Base-by-base conservation (phyloP, 371 early-diverging fungal genomes). In the Rhizopus sp. region DNA sequence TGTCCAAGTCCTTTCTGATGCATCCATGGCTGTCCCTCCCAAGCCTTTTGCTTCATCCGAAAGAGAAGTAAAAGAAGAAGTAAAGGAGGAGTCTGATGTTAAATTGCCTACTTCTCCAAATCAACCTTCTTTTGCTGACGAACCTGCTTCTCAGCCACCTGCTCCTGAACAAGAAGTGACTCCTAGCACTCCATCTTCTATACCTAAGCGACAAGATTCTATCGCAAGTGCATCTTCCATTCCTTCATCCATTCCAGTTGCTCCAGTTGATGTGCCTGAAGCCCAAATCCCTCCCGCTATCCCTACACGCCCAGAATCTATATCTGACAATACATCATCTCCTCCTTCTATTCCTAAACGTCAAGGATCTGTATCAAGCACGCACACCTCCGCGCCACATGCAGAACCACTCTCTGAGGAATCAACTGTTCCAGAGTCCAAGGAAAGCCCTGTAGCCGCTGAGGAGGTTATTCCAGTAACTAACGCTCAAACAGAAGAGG, bases 41-140 rank as follows among this genome's bases (percentile, higher is more conserved):
- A 58, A 40, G 16, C 32, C 59, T 30, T 13, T 35, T 10, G 17
- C 29, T 32, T 2, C 45, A 7, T 34, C 29, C 29, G 9, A 30
- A 33, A 41, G 15, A n/a, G 55, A 59, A 31, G 7, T n/a, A 33
- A 44, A 53, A 39, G 53, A 50, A 31, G 56, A 53, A 40, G 63
- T 47, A 48, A 39, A 60, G 40, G 47, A 37, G 31, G 50, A 60
- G n/a, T 40, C 39, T 39, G 53, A 53, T 17, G 60, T 47, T n/a
- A 53, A 53, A 53, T 47, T 31, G 34, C 50, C 57, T 33, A 17
- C 31, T 17, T 23, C 23, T 23, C 23, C 23, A 23, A 23, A 23
- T 2, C 23, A 23, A 23, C 23, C 23, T 23, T 23, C 23, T 23
- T 23, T 23, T 23, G 23, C 23, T 23, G 23, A 23, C 23, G 23